These are phyloP conservation scores for Picea glauca DNA, from an alignment of 75 land plant species.

Conservation along the genomic window DNA sequence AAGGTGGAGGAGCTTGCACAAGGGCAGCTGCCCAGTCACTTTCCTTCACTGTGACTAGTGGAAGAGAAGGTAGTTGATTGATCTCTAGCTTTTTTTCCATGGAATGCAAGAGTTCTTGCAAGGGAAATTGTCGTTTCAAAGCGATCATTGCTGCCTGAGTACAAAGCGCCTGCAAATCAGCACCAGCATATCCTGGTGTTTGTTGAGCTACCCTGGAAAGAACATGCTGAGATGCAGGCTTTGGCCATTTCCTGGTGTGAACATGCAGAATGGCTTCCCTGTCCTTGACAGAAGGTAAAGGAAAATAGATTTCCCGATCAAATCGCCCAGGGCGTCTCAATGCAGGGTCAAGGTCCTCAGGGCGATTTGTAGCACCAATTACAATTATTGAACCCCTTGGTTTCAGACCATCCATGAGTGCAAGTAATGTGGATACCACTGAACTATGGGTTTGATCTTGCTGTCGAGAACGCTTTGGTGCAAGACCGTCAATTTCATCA, in stretches of 20 bases:
- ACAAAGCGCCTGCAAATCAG: constrained; percentile 97
- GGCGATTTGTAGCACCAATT: constrained; percentile 97
- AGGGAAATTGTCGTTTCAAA: constrained; percentile 60
- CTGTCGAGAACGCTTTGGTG: constrained; percentile 73
- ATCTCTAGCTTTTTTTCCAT: constrained; percentile 32
- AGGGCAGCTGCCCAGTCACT: constrained; percentile 88
- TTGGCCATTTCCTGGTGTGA: constrained; percentile 83
- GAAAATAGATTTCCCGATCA: constrained; percentile 97
- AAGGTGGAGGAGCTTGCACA: constrained; percentile 74
- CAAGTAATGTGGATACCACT: constrained; percentile 93
- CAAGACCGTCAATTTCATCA: constrained; percentile 99
- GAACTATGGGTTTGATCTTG: constrained; percentile 98
- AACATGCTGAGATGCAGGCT: constrained; percentile 49
- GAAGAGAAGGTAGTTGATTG: constrained; percentile 41
- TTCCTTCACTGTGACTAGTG: constrained; percentile 64
- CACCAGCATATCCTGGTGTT: constrained; percentile 94
- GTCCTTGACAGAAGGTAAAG: constrained; percentile 77
- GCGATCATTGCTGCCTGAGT: constrained; percentile 88
- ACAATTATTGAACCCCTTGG: constrained; percentile 93
- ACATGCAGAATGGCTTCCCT: constrained; percentile 75
- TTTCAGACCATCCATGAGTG: constrained; percentile 86
- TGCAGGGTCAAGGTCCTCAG: constrained; percentile 95
- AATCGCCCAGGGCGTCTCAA: constrained; percentile 94
- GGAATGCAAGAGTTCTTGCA: constrained; percentile 50
- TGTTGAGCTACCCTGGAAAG: constrained; percentile 59